These are phyloP conservation scores for Salix caprea DNA, from an alignment of 345 rosid genomes.

Conservation along the genomic window DNA sequence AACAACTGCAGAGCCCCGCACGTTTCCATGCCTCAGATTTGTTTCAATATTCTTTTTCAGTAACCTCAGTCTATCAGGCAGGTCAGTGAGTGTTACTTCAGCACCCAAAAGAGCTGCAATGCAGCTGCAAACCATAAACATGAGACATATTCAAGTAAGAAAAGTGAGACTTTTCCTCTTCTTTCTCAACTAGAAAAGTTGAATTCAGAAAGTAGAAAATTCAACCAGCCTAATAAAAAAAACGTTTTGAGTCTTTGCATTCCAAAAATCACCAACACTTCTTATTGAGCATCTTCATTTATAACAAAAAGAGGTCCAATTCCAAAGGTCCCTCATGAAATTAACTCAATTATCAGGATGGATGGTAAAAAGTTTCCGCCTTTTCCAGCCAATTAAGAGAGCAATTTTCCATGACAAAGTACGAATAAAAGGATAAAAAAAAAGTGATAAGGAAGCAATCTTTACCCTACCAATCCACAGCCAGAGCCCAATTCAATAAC, in stretches of 20 bases:
- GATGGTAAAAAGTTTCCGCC: too few species aligned
- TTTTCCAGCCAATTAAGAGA: too few species aligned
- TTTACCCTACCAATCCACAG: conserved; percentile 92
- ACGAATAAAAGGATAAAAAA: background rate
- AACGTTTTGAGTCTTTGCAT: too few species aligned
- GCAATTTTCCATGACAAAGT: background rate
- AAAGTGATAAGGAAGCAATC: background rate
- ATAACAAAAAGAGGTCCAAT: background rate
- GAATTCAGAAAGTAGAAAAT: background rate
- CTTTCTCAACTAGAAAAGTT: background rate
- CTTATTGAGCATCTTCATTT: background rate
- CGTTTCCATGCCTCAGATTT: conserved; percentile 43
- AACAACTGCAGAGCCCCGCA: conserved; percentile 61
- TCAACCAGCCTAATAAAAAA: background rate
- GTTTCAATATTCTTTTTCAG: conserved; percentile 67
- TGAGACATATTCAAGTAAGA: conserved; percentile 3
- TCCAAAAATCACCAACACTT: too few species aligned
- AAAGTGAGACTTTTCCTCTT: background rate
- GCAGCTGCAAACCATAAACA: conserved; percentile 45
- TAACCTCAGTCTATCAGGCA: conserved; percentile 76
- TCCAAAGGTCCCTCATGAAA: background rate
- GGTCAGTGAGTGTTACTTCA: conserved; percentile 72
- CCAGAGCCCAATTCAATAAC: conserved; percentile 85
- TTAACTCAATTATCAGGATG: too few species aligned
- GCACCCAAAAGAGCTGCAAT: conserved; percentile 86